Evolutionary conservation across 208 protist species (phyloP).

Genomic region (Tritrichomonas foetus): DNA sequence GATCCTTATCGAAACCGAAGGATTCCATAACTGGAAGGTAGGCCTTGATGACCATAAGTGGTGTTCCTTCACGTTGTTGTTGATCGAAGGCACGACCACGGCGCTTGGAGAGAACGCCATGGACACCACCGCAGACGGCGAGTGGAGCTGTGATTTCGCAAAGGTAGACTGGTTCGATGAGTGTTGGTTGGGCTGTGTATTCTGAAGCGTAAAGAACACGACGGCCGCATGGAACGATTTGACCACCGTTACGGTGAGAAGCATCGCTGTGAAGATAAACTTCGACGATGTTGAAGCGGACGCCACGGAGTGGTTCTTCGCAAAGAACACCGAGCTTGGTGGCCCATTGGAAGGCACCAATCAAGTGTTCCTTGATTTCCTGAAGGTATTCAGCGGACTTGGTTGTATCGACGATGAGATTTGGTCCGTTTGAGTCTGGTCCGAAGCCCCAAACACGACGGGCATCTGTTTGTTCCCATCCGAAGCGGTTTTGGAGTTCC

Average conservation of each 20-base stretch:
- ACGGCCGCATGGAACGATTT: conserved; percentile 87
- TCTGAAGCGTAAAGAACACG: conserved; percentile 81
- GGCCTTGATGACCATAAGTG: conserved; percentile 88
- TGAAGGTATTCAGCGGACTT: conserved; percentile 94
- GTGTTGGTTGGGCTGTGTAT: conserved; percentile 75
- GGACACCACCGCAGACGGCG: conserved; percentile 56
- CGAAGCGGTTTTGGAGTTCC: conserved; percentile 57
- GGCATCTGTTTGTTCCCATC: conserved; percentile 65
- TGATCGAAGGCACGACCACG: conserved; percentile 67
- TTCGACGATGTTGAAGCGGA: too few species aligned
- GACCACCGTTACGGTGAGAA: conserved; percentile 92
- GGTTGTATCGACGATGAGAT: conserved; percentile 90
- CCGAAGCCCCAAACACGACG: conserved; percentile 97
- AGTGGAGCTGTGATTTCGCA: conserved; percentile 63
- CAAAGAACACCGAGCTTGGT: conserved; percentile 85
- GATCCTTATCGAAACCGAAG: conserved; percentile 92
- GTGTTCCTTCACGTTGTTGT: conserved; percentile 80
- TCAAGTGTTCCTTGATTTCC: conserved; percentile 93
- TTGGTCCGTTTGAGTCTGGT: conserved; percentile 83
- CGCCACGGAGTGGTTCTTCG: too few species aligned
- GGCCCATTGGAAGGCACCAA: conserved; percentile 85
- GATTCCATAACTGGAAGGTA: conserved; percentile 96
- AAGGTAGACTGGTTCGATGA: conserved; percentile 95
- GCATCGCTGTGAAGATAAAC: conserved; percentile 95
- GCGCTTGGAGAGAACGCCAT: conserved; percentile 45